Conservation (phyloP, 768 basidiomycete species). For the Tephrocybe sp. region DNA sequence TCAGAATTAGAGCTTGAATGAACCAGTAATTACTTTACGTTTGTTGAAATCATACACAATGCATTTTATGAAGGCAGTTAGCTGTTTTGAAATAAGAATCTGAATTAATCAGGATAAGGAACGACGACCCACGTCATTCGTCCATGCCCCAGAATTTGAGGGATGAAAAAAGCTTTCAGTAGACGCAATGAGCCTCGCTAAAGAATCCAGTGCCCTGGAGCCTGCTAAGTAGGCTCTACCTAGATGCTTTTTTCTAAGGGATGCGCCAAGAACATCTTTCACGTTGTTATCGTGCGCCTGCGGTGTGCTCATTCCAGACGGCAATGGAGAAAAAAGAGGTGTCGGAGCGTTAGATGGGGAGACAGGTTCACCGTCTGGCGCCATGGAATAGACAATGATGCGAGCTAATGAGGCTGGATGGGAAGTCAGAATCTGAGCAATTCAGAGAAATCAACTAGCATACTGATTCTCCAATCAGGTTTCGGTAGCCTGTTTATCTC, state of each 20-base stretch:
- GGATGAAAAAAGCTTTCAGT: constrained; percentile 93
- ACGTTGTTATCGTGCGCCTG: constrained; percentile 42
- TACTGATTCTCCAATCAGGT: constrained; percentile 71
- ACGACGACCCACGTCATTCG: constrained; percentile 55
- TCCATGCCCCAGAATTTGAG: constrained; percentile 83
- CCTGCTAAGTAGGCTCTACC: constrained; percentile 71
- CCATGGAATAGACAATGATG: constrained; percentile 89
- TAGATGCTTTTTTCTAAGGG: constrained; percentile 48
- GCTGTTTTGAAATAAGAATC: constrained; percentile 30
- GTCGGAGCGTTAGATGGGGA: constrained; percentile 65
- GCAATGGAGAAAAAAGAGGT: constrained; percentile 68
- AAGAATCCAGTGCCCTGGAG: constrained; percentile 79
- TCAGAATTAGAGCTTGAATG: neutral
- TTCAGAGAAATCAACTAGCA: constrained; percentile 23
- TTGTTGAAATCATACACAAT: constrained; percentile 84
- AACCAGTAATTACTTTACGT: constrained; percentile 38
- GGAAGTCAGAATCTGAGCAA: constrained; percentile 5
- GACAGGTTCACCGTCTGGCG: constrained; percentile 54
- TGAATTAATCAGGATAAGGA: neutral
- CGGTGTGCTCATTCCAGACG: constrained; percentile 61
- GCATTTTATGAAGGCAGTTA: constrained; percentile 84
- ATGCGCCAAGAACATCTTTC: constrained; percentile 58
- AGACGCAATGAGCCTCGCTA: constrained; percentile 82
- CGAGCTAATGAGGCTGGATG: constrained; percentile 70
- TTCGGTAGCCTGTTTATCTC: constrained; percentile 74